Percentiles rank a stretch among this genome's conserved stretches.
Conservation (phyloP, 2,329 filamentous ascomycete genomes). For the Pseudonectria foliicola region DNA sequence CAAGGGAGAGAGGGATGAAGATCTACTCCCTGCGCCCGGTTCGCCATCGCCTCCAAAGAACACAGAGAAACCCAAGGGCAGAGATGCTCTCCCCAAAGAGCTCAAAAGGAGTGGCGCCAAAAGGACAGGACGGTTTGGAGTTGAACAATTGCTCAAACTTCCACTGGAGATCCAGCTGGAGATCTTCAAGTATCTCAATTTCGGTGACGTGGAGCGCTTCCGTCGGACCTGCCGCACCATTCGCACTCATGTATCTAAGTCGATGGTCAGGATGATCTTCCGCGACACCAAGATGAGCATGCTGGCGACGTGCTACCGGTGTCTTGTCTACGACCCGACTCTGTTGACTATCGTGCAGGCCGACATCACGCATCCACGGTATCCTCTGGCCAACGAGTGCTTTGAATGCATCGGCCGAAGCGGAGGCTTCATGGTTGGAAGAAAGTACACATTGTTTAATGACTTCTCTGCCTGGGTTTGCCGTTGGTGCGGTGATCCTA, state of each 20-base stretch:
- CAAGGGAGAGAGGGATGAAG: too few relatives aligned
- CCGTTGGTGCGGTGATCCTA: slow-evolving; percentile 37
- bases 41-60: too few relatives aligned
- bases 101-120: too few relatives aligned
- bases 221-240: slow-evolving; percentile 34
- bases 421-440: slow-evolving; percentile 30
- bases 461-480: slow-evolving; percentile 31
- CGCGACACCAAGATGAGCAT: slow-evolving; percentile 25
- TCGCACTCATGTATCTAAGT: slow-evolving; percentile 27
- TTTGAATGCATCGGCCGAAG: slow-evolving; percentile 30
- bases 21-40: too few relatives aligned
- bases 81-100: too few relatives aligned
- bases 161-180: slow-evolving; percentile 36
- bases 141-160: slow-evolving; percentile 24
- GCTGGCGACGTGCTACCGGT: slow-evolving; percentile 33
- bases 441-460: slow-evolving; percentile 31
- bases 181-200: slow-evolving; percentile 33
- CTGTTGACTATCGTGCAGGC: slow-evolving; percentile 28
- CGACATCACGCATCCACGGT: slow-evolving; percentile 21
- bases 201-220: slow-evolving; percentile 36
- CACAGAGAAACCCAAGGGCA: too few relatives aligned
- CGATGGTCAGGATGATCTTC: slow-evolving; percentile 29
- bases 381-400: slow-evolving; percentile 34
- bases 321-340: slow-evolving; percentile 27
- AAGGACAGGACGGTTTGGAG: too few relatives aligned